Base-by-base conservation (phyloP, 2,329 filamentous ascomycete species). In the Aspergillus phoenicis region DNA sequence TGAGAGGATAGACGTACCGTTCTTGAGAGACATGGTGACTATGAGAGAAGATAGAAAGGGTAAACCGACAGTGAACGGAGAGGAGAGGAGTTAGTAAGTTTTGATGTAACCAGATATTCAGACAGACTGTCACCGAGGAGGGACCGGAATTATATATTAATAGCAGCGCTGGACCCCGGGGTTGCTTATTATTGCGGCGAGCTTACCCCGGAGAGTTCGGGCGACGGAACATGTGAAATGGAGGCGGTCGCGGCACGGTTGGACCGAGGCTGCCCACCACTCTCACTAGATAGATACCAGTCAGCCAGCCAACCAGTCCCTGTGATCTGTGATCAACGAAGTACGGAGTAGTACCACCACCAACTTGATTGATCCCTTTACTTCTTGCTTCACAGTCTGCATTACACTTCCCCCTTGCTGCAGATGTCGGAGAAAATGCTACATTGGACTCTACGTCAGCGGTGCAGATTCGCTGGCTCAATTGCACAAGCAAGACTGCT, bases 1-100 rank as follows among this genome's bases (percentile, higher is more conserved):
- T 51, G 24, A 38, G 26, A 49, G 52, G 22, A 5, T n/a, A 6
- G 39, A 76, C 83, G 68, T 82, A 91, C 89, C 85, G 81, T 89
- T 88, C 79, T 88, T 88, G 80, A 92, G 84, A 84, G 87, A 83
- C 89, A 92, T 92, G 70, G 67, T 84, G 79, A 61, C 24, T 38
- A 43, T 48, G 17, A 11, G 43, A 41, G 41, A 47, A n/a, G 24
- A 22, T n/a, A 28, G 39, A n/a, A 48, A 56, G 26, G 33, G 38
- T 22, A 48, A n/a, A 30, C 20, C 57, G 13, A 51, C 11, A 57
- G 58, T 53, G 48, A 39, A 43, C 51, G 45, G 41, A 45, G 22
- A 26, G 58, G 53, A 33, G 22, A 48, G 43, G 45, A 30, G 53
- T 20, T 41, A 36, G 52, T 45, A 64, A 55, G 45, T 41, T 39